Evolutionary conservation across 257 asterid genomes (phyloP).

Genomic region (Gentiana macrophylla): DNA sequence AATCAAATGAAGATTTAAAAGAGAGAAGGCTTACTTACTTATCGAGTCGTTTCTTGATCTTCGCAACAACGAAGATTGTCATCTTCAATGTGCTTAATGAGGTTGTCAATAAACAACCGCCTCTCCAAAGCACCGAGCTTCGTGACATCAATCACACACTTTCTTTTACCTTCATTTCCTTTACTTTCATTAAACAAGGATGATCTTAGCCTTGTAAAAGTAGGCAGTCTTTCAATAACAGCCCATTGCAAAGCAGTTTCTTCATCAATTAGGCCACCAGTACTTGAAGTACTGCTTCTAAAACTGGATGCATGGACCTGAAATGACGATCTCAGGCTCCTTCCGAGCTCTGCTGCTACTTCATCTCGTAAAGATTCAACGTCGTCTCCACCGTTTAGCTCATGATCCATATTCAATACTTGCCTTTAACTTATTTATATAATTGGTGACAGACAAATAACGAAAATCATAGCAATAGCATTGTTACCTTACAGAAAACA

Average conservation of each 20-base stretch:
- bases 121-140: conserved; percentile 26
- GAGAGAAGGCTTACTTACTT: conserved; percentile 15
- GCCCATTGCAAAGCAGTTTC: conserved; percentile 34
- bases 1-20: no score
- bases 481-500: no score
- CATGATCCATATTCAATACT: not conserved
- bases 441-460: no score
- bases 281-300: not conserved
- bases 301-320: not conserved
- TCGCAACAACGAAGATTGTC: conserved; percentile 32
- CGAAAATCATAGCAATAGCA: no score
- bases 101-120: conserved; percentile 26
- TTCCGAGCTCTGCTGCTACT: conserved; percentile 7
- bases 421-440: no score
- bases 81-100: conserved; percentile 22
- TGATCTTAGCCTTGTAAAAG: conserved; percentile 19
- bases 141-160: conserved; percentile 25
- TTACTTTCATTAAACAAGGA: conserved; percentile 17
- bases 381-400: conserved; percentile 14
- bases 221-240: conserved; percentile 35
- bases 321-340: conserved; percentile 9
- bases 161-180: conserved; percentile 11
- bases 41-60: conserved; percentile 25
- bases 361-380: conserved; percentile 18
- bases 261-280: conserved; percentile 10